phyloP scores from a whole-genome alignment of 2,329 filamentous ascomycete genomes.

The Zymoseptoria brevis region DNA sequence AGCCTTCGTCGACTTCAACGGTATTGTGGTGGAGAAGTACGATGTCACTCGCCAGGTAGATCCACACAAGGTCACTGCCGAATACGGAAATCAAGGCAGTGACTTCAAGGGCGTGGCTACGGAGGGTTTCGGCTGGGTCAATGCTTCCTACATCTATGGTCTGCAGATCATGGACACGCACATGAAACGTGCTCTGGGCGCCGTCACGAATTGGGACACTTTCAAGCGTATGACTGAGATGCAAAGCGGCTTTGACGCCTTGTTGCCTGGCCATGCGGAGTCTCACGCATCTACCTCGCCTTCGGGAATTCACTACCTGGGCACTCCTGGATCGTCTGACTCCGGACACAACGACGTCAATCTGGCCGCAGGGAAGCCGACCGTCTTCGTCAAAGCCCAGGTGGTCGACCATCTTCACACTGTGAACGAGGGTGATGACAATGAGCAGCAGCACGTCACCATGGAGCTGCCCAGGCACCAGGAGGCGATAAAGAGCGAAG shows the following conservation, averaged over 20 bases:
- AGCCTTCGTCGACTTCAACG: conserved; percentile 96
- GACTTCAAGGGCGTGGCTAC: conserved; percentile 94
- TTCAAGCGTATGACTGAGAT: conserved; percentile 54
- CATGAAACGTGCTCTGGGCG: conserved; percentile 80
- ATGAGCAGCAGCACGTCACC: not conserved
- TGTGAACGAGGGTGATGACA: not conserved
- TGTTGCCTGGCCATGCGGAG: not conserved
- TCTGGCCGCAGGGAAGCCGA: conserved; percentile 1
- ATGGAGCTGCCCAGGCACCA: not conserved
- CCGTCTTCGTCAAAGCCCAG: not conserved
- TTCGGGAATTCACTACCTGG: not conserved
- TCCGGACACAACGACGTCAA: conserved; percentile 10
- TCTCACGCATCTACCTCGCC: not conserved
- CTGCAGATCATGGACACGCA: conserved; percentile 81
- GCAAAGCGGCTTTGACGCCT: not conserved
- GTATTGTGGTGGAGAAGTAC: conserved; percentile 97
- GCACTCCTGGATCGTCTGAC: not conserved
- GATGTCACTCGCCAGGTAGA: conserved; percentile 86
- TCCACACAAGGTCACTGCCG: conserved; percentile 87
- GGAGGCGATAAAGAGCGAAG: not conserved
- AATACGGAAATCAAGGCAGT: conserved; percentile 93
- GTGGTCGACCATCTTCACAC: not conserved
- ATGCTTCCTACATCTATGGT: conserved; percentile 93
- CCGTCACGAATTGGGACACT: conserved; percentile 76
- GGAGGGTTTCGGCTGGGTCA: conserved; percentile 98